Conservation (phyloP, 495 filamentous ascomycete species). For the Penicillium waksmanii region DNA sequence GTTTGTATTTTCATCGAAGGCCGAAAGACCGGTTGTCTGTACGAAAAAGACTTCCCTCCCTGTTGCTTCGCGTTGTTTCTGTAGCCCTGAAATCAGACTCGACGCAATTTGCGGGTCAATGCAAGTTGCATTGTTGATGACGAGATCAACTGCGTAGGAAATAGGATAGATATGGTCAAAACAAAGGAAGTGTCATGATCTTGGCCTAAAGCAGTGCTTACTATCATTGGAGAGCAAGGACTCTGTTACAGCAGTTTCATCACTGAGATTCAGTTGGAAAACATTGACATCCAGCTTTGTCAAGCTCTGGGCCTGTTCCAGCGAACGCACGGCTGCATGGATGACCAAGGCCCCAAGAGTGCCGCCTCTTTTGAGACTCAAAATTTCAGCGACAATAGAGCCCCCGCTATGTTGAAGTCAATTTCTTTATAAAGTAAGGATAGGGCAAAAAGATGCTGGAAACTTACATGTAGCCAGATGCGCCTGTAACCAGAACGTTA, state of each 20-base stretch:
- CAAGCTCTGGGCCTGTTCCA: constrained; percentile 13
- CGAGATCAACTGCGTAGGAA: not conserved
- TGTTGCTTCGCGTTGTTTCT: not conserved
- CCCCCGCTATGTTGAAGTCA: not conserved
- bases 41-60: not conserved
- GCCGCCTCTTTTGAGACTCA: not conserved
- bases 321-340: constrained; percentile 14
- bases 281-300: constrained; percentile 1
- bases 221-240: constrained; percentile 11
- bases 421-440: not conserved
- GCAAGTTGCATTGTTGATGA: not conserved
- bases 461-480: constrained; percentile 6
- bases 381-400: constrained; percentile 3
- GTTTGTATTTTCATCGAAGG: constrained; percentile 9
- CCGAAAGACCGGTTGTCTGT: not conserved
- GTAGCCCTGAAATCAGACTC: not conserved
- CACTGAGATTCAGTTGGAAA: constrained; percentile 9
- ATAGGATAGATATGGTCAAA: not conserved
- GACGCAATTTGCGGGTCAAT: not conserved
- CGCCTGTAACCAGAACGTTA: constrained; percentile 10
- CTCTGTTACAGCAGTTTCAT: constrained; percentile 7
- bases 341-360: constrained; percentile 4
- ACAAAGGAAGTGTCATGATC: not conserved
- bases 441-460: not conserved
- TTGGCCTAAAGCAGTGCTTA: not conserved